Evolutionary conservation across 805 yeast species (phyloP).

Genomic region (Millerago galiae): DNA sequence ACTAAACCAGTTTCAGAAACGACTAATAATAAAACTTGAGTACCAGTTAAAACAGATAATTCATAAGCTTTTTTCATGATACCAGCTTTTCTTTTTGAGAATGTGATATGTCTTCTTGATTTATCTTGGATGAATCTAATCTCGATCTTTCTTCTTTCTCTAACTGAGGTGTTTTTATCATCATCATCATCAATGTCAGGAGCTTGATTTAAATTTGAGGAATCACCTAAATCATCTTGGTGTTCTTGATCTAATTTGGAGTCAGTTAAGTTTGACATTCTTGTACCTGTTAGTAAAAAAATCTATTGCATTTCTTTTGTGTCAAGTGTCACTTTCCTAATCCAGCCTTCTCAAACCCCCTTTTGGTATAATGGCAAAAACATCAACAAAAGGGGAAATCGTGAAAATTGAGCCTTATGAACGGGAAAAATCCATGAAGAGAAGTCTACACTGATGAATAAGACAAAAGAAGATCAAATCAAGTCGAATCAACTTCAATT

Average conservation of each 20-base stretch:
- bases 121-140: constrained; percentile 96
- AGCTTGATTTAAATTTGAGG: constrained; percentile 8
- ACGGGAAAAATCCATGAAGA: no score
- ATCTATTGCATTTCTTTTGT: neutral
- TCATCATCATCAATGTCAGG: constrained; percentile 39
- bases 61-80: constrained; percentile 99
- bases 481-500: neutral
- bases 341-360: constrained; percentile 7
- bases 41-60: constrained; percentile 91
- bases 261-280: constrained; percentile 22
- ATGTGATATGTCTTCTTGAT: constrained; percentile 95
- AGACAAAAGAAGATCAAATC: no score
- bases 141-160: constrained; percentile 86
- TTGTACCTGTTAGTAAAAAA: neutral
- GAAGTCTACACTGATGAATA: no score
- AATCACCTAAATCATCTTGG: constrained; percentile 20
- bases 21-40: constrained; percentile 89
- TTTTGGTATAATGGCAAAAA: constrained; percentile 3
- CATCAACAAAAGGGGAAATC: neutral
- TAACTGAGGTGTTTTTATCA: constrained; percentile 37
- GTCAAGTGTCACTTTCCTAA: constrained; percentile 6
- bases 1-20: constrained; percentile 98
- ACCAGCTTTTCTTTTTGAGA: constrained; percentile 97
- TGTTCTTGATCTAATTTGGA: constrained; percentile 15
- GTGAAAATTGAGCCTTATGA: no score